Evolutionary conservation across 2,329 filamentous ascomycete genomes (phyloP).

Genomic region (Sclerotinia spermophila): DNA sequence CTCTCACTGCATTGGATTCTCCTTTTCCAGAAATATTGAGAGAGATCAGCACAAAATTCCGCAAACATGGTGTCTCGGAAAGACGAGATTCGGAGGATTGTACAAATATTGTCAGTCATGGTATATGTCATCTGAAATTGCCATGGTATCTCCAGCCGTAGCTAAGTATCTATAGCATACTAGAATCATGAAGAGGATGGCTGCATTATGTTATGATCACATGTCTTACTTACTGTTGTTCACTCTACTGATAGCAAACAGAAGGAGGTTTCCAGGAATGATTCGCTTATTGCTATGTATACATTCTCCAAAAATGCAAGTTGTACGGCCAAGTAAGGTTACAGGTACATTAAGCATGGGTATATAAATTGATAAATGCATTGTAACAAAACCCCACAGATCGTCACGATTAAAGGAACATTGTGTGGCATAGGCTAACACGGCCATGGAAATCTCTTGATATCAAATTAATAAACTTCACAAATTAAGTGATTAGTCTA

Average conservation of each 20-base stretch:
- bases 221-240: conserved; percentile 17
- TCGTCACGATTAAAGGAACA: conserved; percentile 6
- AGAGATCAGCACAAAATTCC: neutral
- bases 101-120: conserved; percentile 6
- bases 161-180: neutral
- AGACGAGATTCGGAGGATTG: conserved; percentile 6
- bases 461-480: neutral
- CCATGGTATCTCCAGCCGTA: conserved; percentile 6
- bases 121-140: conserved; percentile 16
- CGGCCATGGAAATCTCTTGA: neutral
- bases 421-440: neutral
- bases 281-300: neutral
- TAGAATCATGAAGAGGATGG: conserved; percentile 12
- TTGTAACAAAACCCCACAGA: conserved; percentile 17
- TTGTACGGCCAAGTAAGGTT: neutral
- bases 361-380: conserved; percentile 13
- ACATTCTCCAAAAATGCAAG: conserved; percentile 10
- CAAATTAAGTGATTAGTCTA: neutral
- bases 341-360: conserved; percentile 5
- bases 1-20: neutral
- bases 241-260: neutral
- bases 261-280: neutral
- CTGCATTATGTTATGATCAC: conserved; percentile 18
- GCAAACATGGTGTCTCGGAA: conserved; percentile 18
- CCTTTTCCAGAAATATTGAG: neutral